Evolutionary conservation across 768 basidiomycete species (phyloP), one percentile per base, ranked within the genome.

Genomic region (Leccinum fibrillosum): DNA sequence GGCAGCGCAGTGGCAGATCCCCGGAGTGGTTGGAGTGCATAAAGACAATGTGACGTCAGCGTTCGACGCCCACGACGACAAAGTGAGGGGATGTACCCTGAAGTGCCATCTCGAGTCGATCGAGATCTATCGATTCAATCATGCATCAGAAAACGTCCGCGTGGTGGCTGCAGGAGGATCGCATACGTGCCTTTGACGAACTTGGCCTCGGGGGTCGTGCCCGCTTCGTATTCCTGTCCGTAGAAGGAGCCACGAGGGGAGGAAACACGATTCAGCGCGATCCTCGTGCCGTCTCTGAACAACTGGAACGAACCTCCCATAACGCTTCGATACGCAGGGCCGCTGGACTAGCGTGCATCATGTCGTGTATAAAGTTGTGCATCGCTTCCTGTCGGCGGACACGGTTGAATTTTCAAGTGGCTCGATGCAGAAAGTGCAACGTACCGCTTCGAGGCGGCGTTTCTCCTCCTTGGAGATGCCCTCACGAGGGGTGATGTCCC

Each of bases 401-500:
- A 19, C n/a, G 9, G 0, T 19, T 1, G 44, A 21, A 19, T 21
- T 12, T n/a, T n/a, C 44, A 21, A 44, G 34, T 37, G 15, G 35
- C 15, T 37, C 15, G 35, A 37, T 17, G 15, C 35, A 37, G 35
- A 37, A 8, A 17, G 35, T 37, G 6, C 6, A 17, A 55, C 82
- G 28, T 34, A 88, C 91, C 37, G 80, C 77, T 77, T 96, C 94
- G 12, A 92, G 78, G 9, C 81, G 77, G 42, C 78, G 80, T 74
- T 99, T 99, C 68, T 92, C 88, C 2, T 79, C 78, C 65, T 92
- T 90, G 0, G 89, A 73, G 13, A 99, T 88, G 1, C 90, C 89
- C 69, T 98, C 94, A 21, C 85, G 80, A 0, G 96, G 96, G 0
- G 94, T 82, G 58, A 98, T 98, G 68, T 98, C 96, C 5, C 96